Evolutionary conservation across 108 stramenopile genomes (phyloP), one percentile per base, ranked within the genome.

Genomic region (Epipyxis sp.): DNA sequence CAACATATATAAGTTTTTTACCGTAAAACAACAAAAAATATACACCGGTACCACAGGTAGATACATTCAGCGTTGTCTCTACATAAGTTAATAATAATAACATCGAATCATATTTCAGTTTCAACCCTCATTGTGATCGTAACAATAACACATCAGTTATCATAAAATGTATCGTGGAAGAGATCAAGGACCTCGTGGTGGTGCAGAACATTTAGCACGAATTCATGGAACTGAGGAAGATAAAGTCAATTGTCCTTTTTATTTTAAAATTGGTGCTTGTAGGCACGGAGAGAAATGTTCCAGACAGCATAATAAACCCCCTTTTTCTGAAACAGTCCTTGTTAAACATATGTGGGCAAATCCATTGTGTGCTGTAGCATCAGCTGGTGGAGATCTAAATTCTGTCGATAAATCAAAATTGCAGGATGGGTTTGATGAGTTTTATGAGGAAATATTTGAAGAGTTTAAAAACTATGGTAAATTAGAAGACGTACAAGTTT

Each of bases 221-320:
- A 97, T 97, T 80, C 96, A 98, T 82, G 98, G 98, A 13, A 96
- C 96, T 1, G 98, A 98, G 86, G 95, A 97, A 77, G 98, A 98
- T 84, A 94, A 94, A 1, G 85, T 96, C 30, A 99, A 99, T 81
- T 99, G 98, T 86, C 96, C 98, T 62, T 99, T 97, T 84, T 99
- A 95, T 86, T 93, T 92, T 88, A 99, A 99, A 87, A 97, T 99
- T 59, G 98, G 97, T 32, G 93, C 94, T 27, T 97, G 97, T 81
- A 90, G 97, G 1, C 94, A 97, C 83, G 93, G 92, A 50, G 97
- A 95, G 80, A 85, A 94, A 35, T 97, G 94, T 85, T 89, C 90
- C 45, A 93, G 98, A 42, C 82, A 92, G 76, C 98, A 99, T 77
- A 93, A 97, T 87, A 89, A 90, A 65, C 97, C 97, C 0, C 93